These are phyloP conservation scores for Brassica nigra DNA, from an alignment of 345 rosid species.

Conservation along the genomic window DNA sequence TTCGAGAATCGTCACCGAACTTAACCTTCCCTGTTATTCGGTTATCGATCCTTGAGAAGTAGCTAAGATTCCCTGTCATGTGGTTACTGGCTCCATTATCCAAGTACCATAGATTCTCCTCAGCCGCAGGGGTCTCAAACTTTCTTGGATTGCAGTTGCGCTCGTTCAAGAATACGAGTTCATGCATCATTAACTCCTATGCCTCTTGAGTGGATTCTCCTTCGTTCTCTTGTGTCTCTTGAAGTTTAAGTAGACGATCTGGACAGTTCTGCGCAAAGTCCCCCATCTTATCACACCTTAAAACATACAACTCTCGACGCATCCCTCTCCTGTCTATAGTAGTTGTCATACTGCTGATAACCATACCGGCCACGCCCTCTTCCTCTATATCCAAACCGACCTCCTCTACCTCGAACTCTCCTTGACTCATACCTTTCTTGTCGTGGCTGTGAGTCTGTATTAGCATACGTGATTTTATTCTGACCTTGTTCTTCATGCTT, in stretches of 20 bases:
- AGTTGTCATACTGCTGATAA: neutral
- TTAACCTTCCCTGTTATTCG: neutral
- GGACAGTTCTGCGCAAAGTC: neutral
- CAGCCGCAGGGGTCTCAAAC: neutral
- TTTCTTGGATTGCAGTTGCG: neutral
- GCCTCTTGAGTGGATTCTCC: neutral
- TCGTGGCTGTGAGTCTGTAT: neutral
- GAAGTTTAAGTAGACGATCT: neutral
- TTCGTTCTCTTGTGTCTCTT: neutral
- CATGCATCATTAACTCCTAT: neutral
- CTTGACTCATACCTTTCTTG: neutral
- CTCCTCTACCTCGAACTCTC: neutral
- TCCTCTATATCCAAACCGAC: neutral
- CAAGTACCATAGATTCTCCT: neutral
- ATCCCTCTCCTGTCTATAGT: no score
- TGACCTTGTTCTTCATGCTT: neutral
- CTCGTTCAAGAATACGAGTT: neutral
- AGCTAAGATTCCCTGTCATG: neutral
- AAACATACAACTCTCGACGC: neutral
- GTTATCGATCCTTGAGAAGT: neutral
- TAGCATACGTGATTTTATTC: neutral
- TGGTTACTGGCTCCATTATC: neutral
- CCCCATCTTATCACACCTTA: neutral
- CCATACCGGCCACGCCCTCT: neutral
- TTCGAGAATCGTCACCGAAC: neutral